Conservation (phyloP, 768 basidiomycete species). For the Leccinum ochraceum region DNA sequence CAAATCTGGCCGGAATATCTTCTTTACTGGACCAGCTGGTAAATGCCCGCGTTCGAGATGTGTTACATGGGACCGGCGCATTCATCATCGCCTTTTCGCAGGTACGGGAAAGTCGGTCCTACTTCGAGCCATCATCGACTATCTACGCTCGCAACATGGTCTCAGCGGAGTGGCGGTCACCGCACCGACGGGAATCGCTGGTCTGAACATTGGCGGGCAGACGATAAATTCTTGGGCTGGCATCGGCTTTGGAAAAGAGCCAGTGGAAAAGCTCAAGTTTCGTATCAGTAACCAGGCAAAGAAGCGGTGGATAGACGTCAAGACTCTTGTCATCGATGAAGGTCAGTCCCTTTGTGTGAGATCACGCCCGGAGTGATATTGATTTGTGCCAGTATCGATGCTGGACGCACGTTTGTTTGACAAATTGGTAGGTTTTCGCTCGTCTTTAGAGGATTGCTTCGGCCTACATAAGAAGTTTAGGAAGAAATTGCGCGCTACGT, state of each 20-base stretch:
- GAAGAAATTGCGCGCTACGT: conserved; percentile 44
- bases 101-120: conserved; percentile 76
- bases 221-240: conserved; percentile 72
- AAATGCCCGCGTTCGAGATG: neutral
- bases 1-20: conserved; percentile 56
- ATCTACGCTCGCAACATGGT: conserved; percentile 35
- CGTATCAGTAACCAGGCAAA: conserved; percentile 33
- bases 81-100: conserved; percentile 18
- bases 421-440: conserved; percentile 55
- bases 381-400: conserved; percentile 61
- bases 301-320: conserved; percentile 51
- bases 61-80: neutral
- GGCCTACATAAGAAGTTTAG: conserved; percentile 16
- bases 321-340: conserved; percentile 72
- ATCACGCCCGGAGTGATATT: neutral
- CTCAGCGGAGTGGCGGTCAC: conserved; percentile 52
- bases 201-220: conserved; percentile 66
- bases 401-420: conserved; percentile 69
- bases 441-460: conserved; percentile 29
- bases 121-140: conserved; percentile 57
- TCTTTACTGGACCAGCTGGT: conserved; percentile 81
- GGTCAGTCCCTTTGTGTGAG: conserved; percentile 38
- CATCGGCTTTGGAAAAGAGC: conserved; percentile 58
- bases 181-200: conserved; percentile 66
- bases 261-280: conserved; percentile 39